Evolutionary conservation across 805 yeast species (phyloP), one percentile per base, ranked within the genome.

Genomic region (Lipomyces anomalus): DNA sequence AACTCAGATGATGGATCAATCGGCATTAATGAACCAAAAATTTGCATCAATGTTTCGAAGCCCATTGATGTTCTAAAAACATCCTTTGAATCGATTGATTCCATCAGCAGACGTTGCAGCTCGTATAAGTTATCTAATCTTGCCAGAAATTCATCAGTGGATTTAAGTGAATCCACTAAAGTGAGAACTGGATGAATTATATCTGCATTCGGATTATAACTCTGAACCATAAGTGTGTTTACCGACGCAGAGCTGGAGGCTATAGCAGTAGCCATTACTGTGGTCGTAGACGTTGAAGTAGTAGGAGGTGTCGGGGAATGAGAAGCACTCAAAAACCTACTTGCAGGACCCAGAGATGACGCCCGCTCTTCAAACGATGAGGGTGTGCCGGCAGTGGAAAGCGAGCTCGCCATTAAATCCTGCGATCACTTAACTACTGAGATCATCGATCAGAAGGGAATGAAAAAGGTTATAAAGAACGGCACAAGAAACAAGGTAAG

Each of bases 31-130:
- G 9, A 9, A 13, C 11, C 13, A 13, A 26, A 26, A 26, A 26
- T 13, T 9, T 26, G 11, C 13, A 9, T 26, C 9, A 26, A 38
- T 4, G 42, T 22, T 36, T 55, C 58, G 33, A 55, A 55, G 6
- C 58, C 58, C 13, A 38, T 35, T 2, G 53, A 47, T 16, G 43
- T 40, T 9, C 57, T 51, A 28, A 55, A 55, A n/a, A 52, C 47
- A 24, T 51, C 54, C 29, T 51, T 50, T 11, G 50, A 35, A 22
- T 55, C 58, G 17, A 54, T 48, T 16, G 49, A 43, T 42, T 55
- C 58, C 16, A 52, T 50, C 6, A 55, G 40, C 16, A 47, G 26
- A 6, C 58, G 49, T 38, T 54, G 58, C 20, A 55, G 38, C 38
- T 51, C 55, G 22, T 54, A 55, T 6, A 55, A 46, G 20, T 33